Evolutionary conservation across 2,329 filamentous ascomycete genomes (phyloP), one percentile per base, ranked within the genome.

Genomic region (Fusarium scirpi): DNA sequence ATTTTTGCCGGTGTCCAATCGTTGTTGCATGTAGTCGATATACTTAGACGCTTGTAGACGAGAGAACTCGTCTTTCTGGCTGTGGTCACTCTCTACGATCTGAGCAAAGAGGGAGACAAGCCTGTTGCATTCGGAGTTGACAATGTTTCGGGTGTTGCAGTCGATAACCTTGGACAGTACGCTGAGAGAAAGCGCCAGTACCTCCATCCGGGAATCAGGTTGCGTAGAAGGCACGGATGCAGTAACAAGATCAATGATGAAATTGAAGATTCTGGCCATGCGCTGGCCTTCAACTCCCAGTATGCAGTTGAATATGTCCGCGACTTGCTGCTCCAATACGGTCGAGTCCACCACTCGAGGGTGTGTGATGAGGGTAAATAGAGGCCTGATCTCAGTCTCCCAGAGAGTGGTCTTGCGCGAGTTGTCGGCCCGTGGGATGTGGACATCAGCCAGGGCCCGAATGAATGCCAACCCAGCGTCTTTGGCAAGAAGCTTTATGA

Each of bases 1-100:
- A 1, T 10, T 10, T 18, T 40, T 48, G 18, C 54, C 54, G 2
- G 32, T 48, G 5, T 48, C 24, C 11, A 57, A 9, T 24, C 54
- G 30, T 12, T 57, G 44, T n/a, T 57, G 30, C 44, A 57, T 57
- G 22, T 57, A 57, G 7, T 57, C 54, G n/a, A 57, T 25, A 15
- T 57, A 49, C 8, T 24, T 57, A 18, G 32, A 57, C 4, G 43
- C 43, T 10, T 57, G 44, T 8, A 57, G 3, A 38, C 25, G 25
- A 15, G 30, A 48, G 4, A 57, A 48, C 4, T 38, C 9, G 18
- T 48, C 54, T 15, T 49, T 11, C 6, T n/a, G 8, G 4, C 24
- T 2, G 7, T 24, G 18, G 15, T 29, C 8, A 6, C 18, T 34
- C 18, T 48, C 2, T 7, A 57, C 13, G 8, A 48, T 18, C 16